Evolutionary conservation across 495 filamentous ascomycete species (phyloP), one percentile per base, ranked within the genome.

Genomic region (Clohesyomyces aquaticus): DNA sequence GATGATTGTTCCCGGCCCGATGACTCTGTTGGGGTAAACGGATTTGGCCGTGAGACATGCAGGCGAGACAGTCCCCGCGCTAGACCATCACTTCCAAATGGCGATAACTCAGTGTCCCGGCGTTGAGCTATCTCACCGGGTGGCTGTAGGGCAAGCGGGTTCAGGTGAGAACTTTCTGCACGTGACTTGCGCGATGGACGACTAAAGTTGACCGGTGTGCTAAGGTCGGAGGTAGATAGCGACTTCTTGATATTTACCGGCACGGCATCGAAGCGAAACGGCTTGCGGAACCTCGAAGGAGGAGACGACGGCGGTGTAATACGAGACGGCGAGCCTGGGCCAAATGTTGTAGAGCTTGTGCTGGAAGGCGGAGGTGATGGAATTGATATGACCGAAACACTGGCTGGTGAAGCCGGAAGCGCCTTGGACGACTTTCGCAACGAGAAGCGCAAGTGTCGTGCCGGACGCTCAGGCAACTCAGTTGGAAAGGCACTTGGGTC

Each of bases 391-490:
- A n/a, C 18, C 38, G 58, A 19, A n/a, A 12, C 10, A 22, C 1
- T 41, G n/a, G 21, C 6, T 16, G 45, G 11, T 29, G 4, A 18
- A 10, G 41, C 23, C 1, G 46, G 9, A 4, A 52, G 29, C 1
- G 19, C 22, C 45, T 25, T 52, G 28, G 48, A 42, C 11, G 58
- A 12, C 21, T 27, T 52, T 46, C 29, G 23, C 27, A 53, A 53
- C 3, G 29, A 46, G 3, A 52, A 21, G 1, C 48, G 46, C 0
- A 29, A 53, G 1, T 25, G 58, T 46, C 53, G 52, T 3, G 58
- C 32, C 2, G 47, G 58, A 2, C 47, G 46, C 22, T 35, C 57
- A 9, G 57, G 57, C 32, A 53, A 32, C 21, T 61, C 58, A 16
- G 32, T n/a, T 27, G 58, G 58, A 28, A 43, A 61, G 21, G 41